Conservation (phyloP, 371 early-diverging fungal species). For the Mortierella sp. region DNA sequence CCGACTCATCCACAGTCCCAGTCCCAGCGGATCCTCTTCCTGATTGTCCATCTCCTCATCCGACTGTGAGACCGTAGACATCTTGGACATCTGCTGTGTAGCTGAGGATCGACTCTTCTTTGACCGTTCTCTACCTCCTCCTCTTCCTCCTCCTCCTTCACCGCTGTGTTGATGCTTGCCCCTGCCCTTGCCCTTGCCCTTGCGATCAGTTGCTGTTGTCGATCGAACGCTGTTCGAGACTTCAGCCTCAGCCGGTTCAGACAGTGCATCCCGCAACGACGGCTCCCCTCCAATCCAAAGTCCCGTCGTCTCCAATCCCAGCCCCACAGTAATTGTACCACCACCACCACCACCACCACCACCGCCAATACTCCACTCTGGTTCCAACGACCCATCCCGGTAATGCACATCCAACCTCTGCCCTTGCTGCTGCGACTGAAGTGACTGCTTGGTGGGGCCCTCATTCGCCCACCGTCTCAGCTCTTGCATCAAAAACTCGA, state of each 20-base stretch:
- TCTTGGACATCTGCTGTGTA: no score
- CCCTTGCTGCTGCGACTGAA: neutral
- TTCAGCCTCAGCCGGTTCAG: neutral
- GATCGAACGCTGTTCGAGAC: neutral
- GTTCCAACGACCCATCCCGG: neutral
- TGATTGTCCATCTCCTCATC: neutral
- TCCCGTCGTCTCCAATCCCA: neutral
- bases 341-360: neutral
- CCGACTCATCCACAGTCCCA: slow-evolving; percentile 33
- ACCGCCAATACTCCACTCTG: neutral
- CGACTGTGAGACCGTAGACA: neutral
- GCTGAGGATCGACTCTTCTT: slow-evolving; percentile 4
- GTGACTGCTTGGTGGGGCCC: neutral
- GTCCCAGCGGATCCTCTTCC: slow-evolving; percentile 33
- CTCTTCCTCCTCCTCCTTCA: neutral
- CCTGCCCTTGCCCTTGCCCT: neutral
- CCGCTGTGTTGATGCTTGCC: neutral
- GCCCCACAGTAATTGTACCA: neutral
- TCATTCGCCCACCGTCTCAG: slow-evolving; percentile 38
- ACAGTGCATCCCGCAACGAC: neutral
- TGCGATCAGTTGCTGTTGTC: neutral
- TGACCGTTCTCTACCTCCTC: neutral
- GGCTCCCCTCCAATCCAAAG: neutral
- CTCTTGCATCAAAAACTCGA: slow-evolving; percentile 46
- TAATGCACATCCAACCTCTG: neutral